A percentile compares a stretch with the other conserved stretches of the same genome.
These are phyloP conservation scores for Acanthamoeba sp. DNA, from an alignment of 208 protist genomes.

Conservation along the genomic window DNA sequence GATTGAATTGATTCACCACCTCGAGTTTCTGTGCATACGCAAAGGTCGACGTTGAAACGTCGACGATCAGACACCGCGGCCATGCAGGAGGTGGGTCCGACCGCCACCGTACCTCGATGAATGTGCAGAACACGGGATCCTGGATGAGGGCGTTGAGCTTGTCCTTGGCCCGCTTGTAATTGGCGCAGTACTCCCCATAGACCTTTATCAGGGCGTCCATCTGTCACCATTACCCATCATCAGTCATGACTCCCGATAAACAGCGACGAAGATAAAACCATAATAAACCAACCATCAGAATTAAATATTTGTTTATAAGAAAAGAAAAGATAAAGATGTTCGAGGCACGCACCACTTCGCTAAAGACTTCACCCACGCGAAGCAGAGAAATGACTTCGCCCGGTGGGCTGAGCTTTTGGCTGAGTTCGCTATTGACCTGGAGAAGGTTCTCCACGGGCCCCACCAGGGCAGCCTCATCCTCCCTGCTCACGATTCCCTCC, in stretches of 20 bases:
- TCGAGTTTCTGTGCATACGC: constrained; percentile 41
- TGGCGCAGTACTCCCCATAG: background rate
- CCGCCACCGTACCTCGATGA: background rate
- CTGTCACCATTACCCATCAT: background rate
- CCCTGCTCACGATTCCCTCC: background rate
- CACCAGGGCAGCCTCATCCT: constrained; percentile 19
- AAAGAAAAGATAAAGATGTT: background rate
- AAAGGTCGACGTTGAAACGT: background rate
- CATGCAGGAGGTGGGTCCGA: too few relatives aligned
- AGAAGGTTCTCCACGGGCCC: constrained; percentile 19
- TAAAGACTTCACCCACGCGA: constrained; percentile 7
- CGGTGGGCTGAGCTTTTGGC: constrained; percentile 34
- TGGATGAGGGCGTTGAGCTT: constrained; percentile 42
- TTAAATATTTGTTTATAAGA: background rate
- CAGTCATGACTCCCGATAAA: background rate
- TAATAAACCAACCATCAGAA: background rate
- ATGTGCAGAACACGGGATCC: constrained; percentile 12
- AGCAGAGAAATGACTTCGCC: constrained; percentile 45
- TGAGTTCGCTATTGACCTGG: background rate
- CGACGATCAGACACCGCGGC: background rate
- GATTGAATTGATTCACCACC: constrained; percentile 21
- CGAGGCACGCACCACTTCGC: background rate
- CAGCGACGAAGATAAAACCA: too few relatives aligned
- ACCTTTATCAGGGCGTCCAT: background rate
- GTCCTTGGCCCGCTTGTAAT: constrained; percentile 59